Base-by-base conservation (phyloP, 1,139 yeast genomes). In the Meyerozyma smithsonii region DNA sequence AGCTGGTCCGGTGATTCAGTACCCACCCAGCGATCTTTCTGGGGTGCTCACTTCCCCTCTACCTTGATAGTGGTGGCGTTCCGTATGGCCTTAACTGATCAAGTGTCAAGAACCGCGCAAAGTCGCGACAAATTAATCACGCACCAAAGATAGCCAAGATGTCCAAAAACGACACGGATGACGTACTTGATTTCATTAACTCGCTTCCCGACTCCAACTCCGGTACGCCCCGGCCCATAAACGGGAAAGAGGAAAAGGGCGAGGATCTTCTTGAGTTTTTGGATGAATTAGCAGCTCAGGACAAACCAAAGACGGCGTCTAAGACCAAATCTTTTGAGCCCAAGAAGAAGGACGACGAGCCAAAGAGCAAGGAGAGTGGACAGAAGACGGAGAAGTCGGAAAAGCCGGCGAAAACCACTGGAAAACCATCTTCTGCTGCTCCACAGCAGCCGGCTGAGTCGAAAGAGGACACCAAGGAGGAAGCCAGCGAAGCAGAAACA, bases 131-230 rank as follows among this genome's bases (percentile, higher is more conserved):
- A 23, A 23, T 26, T 26, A 26, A 26, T 26, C 30, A 26, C 30
- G 30, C 30, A 26, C 18, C 17, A 26, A 4, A 8, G 25, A 23
- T 23, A 23, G 15, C 32, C 38, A 32, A 24, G 32, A 46, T 46
- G 49, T 30, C 45, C 26, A 45, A 35, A 35, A 42, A 41, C 28
- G 50, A 48, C 37, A 41, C 81, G 18, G 95, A 87, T 52, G 96
- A 90, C 54, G 96, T 92, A 8, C 67, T 90, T 49, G 95, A 90
- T 51, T 85, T 92, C 59, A 74, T 92, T 52, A 94, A 90, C 56
- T 85, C 96, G 1, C 72, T 92, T 36, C 97, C 96, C 8, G 88
- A 82, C 44, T 74, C 79, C 25, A 70, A 72, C 43, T 46, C 64
- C n/a, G 56, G 56, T 17, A 64, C 72, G 14, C 66, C 70, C 8